These are phyloP conservation scores for Solanum hybrid DNA, from an alignment of 305 asterid genomes.

Conservation along the genomic window DNA sequence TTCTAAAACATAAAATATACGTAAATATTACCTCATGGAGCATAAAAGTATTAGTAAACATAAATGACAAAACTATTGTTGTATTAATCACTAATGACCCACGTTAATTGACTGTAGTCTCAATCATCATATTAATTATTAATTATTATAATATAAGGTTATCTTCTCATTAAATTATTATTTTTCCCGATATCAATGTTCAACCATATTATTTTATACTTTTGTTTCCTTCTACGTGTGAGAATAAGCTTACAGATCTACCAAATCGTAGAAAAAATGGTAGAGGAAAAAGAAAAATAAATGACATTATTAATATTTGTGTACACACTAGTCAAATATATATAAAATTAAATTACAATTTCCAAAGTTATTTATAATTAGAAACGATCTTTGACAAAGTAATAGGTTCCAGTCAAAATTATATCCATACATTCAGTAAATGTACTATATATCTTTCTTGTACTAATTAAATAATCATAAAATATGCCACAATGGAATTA, in stretches of 20 bases:
- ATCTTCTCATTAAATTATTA: background rate
- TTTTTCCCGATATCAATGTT: background rate
- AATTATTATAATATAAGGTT: background rate
- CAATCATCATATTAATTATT: background rate
- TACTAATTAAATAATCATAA: background rate
- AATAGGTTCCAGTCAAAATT: background rate
- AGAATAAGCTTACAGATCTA: background rate
- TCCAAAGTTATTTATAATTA: background rate
- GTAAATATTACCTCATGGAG: background rate
- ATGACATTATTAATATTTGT: background rate
- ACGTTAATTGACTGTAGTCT: background rate
- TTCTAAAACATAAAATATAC: no score
- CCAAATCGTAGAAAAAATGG: background rate
- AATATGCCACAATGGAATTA: background rate
- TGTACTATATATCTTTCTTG: background rate
- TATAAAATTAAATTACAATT: no score
- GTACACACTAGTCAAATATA: background rate
- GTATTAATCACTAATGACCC: slow-evolving; percentile 8
- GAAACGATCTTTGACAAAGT: background rate
- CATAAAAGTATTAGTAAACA: background rate
- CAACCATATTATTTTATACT: background rate
- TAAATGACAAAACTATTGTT: background rate
- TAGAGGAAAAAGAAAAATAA: background rate
- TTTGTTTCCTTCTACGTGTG: background rate
- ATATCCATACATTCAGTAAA: no score